These are phyloP conservation scores for Aspergillus niger DNA, from an alignment of 2,329 filamentous ascomycete species.

Conservation along the genomic window DNA sequence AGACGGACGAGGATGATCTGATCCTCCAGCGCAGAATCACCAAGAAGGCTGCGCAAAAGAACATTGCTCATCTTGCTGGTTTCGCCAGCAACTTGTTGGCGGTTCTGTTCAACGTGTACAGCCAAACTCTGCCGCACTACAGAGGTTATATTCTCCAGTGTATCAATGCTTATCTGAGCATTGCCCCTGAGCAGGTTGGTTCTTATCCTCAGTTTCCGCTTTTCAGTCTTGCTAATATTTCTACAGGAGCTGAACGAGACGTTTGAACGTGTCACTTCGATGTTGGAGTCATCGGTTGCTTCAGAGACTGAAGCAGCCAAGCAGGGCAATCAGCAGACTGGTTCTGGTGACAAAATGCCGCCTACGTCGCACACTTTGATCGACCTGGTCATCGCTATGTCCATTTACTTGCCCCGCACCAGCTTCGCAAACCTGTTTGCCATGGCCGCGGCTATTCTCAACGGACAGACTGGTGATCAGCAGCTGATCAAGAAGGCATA, in stretches of 20 bases:
- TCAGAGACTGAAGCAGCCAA: conserved; percentile 65
- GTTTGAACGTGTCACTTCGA: conserved; percentile 80
- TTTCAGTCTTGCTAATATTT: conserved; percentile 2
- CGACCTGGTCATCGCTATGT: conserved; percentile 95
- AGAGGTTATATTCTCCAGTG: conserved; percentile 88
- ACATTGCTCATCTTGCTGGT: conserved; percentile 74
- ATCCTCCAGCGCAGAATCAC: conserved; percentile 77
- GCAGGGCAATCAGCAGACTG: conserved; percentile 64
- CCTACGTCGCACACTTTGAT: conserved; percentile 93
- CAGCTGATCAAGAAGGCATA: conserved; percentile 99
- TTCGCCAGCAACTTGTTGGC: conserved; percentile 89
- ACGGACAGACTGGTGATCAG: conserved; percentile 67
- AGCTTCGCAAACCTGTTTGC: conserved; percentile 84
- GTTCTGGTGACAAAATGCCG: conserved; percentile 73
- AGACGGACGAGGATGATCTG: conserved; percentile 69
- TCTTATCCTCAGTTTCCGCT: background rate
- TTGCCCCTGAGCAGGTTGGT: conserved; percentile 66
- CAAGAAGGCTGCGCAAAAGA: conserved; percentile 72
- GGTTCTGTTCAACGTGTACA: conserved; percentile 99
- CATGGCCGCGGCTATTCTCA: conserved; percentile 80
- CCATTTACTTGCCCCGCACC: conserved; percentile 83
- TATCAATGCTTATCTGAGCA: conserved; percentile 91
- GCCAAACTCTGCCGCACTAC: conserved; percentile 89
- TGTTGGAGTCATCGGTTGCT: conserved; percentile 73
- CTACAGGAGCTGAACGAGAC: conserved; percentile 76